phyloP scores from a whole-genome alignment of 129 eudicot genomes.

The Glebionis coronaria region DNA sequence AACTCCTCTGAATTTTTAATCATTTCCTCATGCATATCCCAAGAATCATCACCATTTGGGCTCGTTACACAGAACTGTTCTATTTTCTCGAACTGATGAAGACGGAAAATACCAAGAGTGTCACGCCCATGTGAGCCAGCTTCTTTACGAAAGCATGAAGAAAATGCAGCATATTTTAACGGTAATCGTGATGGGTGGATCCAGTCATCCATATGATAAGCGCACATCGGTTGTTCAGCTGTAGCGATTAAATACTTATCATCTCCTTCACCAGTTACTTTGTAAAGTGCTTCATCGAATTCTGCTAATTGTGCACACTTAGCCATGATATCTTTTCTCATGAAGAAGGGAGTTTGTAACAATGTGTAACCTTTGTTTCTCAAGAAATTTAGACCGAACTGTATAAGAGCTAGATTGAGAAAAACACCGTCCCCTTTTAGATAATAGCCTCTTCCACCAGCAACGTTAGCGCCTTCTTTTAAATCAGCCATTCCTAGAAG shows the following conservation, averaged over 20 bases:
- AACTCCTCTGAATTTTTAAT: constrained; percentile 64
- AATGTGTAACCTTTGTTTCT: constrained; percentile 45
- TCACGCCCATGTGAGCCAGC: constrained; percentile 90
- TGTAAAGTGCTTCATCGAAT: constrained; percentile 82
- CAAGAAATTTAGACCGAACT: constrained; percentile 59
- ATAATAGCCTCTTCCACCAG: constrained; percentile 77
- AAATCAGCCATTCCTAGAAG: constrained; percentile 70
- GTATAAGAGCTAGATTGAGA: constrained; percentile 71
- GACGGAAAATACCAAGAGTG: constrained; percentile 76
- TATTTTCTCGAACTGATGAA: constrained; percentile 74
- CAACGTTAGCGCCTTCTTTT: constrained; percentile 60
- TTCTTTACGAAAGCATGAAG: constrained; percentile 80
- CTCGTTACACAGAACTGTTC: constrained; percentile 70
- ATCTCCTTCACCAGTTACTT: constrained; percentile 76
- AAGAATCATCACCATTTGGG: constrained; percentile 65
- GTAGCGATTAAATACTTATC: constrained; percentile 79
- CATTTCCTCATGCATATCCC: constrained; percentile 86
- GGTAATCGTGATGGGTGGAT: constrained; percentile 65
- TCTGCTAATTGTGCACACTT: constrained; percentile 78
- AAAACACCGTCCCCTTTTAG: constrained; percentile 68
- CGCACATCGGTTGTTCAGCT: constrained; percentile 83
- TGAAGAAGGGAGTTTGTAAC: constrained; percentile 70
- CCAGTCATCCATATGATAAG: constrained; percentile 76
- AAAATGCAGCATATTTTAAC: constrained; percentile 68
- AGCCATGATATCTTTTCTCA: constrained; percentile 73